Evolutionary conservation across 2,329 filamentous ascomycete genomes (phyloP), one percentile per base, ranked within the genome.

Genomic region (Aspergillus tanneri): DNA sequence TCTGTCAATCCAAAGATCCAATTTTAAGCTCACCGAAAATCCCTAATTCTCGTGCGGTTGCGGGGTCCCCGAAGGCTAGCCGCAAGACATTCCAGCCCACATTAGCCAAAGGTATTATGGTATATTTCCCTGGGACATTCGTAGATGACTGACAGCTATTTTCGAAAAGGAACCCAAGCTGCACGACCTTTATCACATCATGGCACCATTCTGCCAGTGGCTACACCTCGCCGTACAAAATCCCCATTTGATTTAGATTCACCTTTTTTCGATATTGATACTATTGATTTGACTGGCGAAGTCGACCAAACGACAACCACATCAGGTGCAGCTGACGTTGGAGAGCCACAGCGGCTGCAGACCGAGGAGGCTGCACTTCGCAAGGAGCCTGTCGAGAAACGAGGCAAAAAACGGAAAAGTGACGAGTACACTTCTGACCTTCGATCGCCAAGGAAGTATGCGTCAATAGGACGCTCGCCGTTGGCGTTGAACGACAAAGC

Each of bases 351-450:
- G 28, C 58, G 58, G 21, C 49, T 76, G 55, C 77, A 74, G 74
- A 67, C 60, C 30, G 73, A 76, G 56, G 70, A 73, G 30, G 66
- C 63, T 46, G 72, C 72, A 11, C 61, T 60, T 38, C 66, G 70
- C 16, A 59, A 60, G 42, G 64, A 66, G 32, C 69, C 71, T 18
- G 22, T 56, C 16, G 59, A 67, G 16, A 70, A 67, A 43, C 68
- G 66, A 53, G 72, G 72, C 4, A 75, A 71, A 57, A 78, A 77
- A 57, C 66, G 75, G 42, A 77, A 76, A 57, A 77, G 74, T 51
- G 69, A 76, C 18, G 75, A 77, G 49, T 72, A 73, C 46, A 61
- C 65, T 28, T 67, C 64, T 5, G 70, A 73, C 47, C 58, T 71
- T 18, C 49, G 61, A 5, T 68, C 66, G 2, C 63, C 69, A 2